These are phyloP conservation scores for Cyclotella distinguenda DNA, from an alignment of 108 stramenopile genomes.

Conservation along the genomic window DNA sequence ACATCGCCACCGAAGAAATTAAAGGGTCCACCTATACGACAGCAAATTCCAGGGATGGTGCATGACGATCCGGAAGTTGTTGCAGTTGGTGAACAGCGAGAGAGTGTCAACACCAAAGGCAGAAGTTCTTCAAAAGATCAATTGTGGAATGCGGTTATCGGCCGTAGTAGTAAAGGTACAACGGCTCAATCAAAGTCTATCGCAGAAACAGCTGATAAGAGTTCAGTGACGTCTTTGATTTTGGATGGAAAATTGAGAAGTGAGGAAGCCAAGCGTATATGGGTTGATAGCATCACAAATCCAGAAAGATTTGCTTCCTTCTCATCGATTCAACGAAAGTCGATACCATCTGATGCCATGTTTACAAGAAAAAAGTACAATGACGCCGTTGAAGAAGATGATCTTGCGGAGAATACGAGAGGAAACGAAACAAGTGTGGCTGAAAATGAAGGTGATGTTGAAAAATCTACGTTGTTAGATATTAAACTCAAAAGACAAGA, in stretches of 20 bases:
- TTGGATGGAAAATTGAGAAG: constrained; percentile 37
- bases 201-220: constrained; percentile 1
- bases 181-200: neutral
- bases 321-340: constrained; percentile 21
- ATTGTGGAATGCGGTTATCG: constrained; percentile 46
- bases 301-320: constrained; percentile 56
- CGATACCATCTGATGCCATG: neutral
- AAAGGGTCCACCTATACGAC: constrained; percentile 42
- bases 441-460: neutral
- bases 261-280: constrained; percentile 53
- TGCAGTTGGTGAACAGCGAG: neutral
- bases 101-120: neutral
- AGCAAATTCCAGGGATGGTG: constrained; percentile 32
- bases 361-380: neutral
- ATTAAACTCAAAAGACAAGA: constrained; percentile 37
- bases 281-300: constrained; percentile 55
- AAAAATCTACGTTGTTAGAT: constrained; percentile 23
- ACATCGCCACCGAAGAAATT: constrained; percentile 29
- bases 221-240: constrained; percentile 26
- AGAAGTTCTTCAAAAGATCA: constrained; percentile 34
- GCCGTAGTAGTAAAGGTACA: constrained; percentile 10
- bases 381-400: constrained; percentile 17
- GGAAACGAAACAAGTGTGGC: neutral
- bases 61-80: constrained; percentile 16
- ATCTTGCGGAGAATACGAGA: neutral